These are phyloP conservation scores for Musa troglodytarum DNA, from an alignment of 176 grass and related monocot genomes.

Conservation along the genomic window DNA sequence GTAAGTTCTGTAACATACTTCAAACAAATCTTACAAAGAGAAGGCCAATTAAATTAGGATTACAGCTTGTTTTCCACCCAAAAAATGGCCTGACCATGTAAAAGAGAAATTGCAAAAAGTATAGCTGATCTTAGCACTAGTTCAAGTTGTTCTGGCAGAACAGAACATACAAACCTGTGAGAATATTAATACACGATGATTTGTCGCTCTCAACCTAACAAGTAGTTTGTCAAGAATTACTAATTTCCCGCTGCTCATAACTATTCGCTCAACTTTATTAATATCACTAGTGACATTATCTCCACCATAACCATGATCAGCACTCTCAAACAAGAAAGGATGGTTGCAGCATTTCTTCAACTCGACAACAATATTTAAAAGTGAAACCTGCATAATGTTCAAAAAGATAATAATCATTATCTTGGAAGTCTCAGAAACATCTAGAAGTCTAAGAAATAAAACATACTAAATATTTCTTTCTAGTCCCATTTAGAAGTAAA, in stretches of 20 bases:
- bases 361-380: slow-evolving; percentile 94
- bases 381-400: slow-evolving; percentile 64
- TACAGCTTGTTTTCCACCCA: background rate
- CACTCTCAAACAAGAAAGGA: slow-evolving; percentile 99
- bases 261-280: slow-evolving; percentile 95
- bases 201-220: slow-evolving; percentile 81
- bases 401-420: background rate
- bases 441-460: no score
- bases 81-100: background rate
- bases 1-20: background rate
- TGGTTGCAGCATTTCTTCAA: slow-evolving; percentile 99
- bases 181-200: slow-evolving; percentile 95
- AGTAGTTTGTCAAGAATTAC: slow-evolving; percentile 92
- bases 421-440: no score
- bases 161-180: slow-evolving; percentile 30
- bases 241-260: slow-evolving; percentile 94
- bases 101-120: background rate
- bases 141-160: background rate
- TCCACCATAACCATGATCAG: slow-evolving; percentile 98
- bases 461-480: no score
- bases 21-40: background rate
- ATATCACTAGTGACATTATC: slow-evolving; percentile 63
- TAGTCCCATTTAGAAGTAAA: background rate
- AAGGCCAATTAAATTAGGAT: background rate
- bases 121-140: background rate